A percentile compares a stretch with the other conserved stretches of the same genome.
phyloP scores from a whole-genome alignment of 1,284 basidiomycete species.

The Ceratobasidium sp. region DNA sequence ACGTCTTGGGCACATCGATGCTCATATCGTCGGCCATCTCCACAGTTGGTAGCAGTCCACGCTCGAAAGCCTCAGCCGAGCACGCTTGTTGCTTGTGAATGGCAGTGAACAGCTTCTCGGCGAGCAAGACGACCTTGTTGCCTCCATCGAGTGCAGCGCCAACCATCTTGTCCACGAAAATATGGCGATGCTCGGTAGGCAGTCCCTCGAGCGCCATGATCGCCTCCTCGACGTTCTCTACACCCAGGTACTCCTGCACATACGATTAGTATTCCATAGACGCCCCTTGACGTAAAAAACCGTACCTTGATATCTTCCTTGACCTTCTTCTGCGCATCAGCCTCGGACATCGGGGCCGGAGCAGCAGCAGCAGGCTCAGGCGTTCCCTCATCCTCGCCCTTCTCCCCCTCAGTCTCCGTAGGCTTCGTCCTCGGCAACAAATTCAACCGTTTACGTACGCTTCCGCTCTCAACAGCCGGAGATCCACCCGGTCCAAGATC shows the following conservation, averaged over 20 bases:
- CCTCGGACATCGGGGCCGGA: conserved; percentile 73
- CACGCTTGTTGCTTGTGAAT: conserved; percentile 70
- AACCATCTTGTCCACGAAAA: conserved; percentile 81
- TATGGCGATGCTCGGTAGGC: conserved; percentile 72
- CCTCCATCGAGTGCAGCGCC: conserved; percentile 84
- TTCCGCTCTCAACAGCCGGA: conserved; percentile 61
- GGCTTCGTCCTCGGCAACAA: conserved; percentile 73
- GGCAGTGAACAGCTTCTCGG: conserved; percentile 76
- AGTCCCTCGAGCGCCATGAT: conserved; percentile 85
- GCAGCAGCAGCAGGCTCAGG: conserved; percentile 56
- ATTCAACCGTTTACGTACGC: conserved; percentile 82
- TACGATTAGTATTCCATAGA: neutral
- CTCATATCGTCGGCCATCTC: conserved; percentile 88
- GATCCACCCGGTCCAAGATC: conserved; percentile 61
- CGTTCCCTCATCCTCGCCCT: conserved; percentile 70
- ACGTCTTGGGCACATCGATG: conserved; percentile 91
- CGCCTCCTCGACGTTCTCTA: conserved; percentile 87
- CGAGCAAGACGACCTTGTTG: conserved; percentile 84
- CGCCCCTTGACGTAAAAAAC: neutral
- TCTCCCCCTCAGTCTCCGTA: conserved; percentile 62
- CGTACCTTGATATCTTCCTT: conserved; percentile 74
- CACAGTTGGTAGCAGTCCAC: conserved; percentile 75
- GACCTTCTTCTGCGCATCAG: conserved; percentile 82
- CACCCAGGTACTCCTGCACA: conserved; percentile 74
- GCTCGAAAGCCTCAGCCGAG: conserved; percentile 72